A percentile compares a stretch with the other conserved stretches of the same genome.
Evolutionary conservation across 2,329 filamentous ascomycete species (phyloP).

Genomic region (Aspergillus candidus): DNA sequence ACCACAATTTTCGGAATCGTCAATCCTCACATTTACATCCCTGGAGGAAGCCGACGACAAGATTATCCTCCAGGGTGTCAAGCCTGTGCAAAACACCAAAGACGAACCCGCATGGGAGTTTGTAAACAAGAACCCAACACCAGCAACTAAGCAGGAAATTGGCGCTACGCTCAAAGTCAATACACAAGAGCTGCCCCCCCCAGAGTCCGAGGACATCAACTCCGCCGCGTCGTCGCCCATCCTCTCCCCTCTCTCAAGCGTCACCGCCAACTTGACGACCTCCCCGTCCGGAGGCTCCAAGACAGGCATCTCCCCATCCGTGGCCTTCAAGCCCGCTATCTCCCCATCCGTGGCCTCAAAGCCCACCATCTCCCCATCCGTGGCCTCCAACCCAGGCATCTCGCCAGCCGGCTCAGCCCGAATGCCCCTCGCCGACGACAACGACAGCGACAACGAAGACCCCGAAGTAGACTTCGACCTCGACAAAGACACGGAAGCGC

Average conservation of each 20-base stretch:
- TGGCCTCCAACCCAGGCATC: conserved; percentile 4
- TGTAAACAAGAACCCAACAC: conserved; percentile 11
- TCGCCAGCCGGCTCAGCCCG: conserved; percentile 14
- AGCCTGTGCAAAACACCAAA: conserved; percentile 12
- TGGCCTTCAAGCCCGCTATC: conserved; percentile 1
- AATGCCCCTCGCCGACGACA: conserved; percentile 14
- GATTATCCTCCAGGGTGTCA: conserved; percentile 12
- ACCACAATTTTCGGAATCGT: conserved; percentile 14
- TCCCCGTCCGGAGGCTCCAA: conserved; percentile 13
- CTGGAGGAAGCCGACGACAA: conserved; percentile 11
- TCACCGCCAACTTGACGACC: conserved; percentile 10
- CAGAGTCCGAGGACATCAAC: conserved; percentile 6
- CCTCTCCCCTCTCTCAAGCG: conserved; percentile 11
- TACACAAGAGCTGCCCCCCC: conserved; percentile 10
- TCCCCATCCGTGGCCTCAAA: conserved; percentile 11
- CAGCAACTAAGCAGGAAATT: conserved; percentile 1
- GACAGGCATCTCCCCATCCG: conserved; percentile 10
- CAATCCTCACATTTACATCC: conserved; percentile 13
- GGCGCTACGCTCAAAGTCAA: conserved; percentile 9
- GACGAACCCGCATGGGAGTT: conserved; percentile 21
- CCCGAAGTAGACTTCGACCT: not conserved
- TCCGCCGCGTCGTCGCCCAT: conserved; percentile 11
- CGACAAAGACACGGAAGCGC: too few relatives aligned
- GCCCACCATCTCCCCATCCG: conserved; percentile 11
- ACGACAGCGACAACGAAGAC: conserved; percentile 7